These are phyloP conservation scores for Aspergillus avenaceus DNA, from an alignment of 495 filamentous ascomycete genomes.

Conservation along the genomic window DNA sequence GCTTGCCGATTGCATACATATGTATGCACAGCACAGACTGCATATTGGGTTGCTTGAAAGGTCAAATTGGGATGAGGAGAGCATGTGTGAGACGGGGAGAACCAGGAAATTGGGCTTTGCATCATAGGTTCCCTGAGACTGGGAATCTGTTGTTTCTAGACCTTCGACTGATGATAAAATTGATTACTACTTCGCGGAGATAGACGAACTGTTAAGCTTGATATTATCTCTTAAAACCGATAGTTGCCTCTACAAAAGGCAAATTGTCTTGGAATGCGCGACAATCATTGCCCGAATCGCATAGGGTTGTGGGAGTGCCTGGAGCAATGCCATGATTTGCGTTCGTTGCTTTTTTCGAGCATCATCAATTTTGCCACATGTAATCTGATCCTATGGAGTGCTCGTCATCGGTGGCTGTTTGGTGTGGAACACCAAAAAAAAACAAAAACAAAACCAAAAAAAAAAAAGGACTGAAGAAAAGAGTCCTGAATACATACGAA, in stretches of 20 bases:
- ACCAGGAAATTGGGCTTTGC: no score
- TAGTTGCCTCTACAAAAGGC: background rate
- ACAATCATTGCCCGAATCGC: background rate
- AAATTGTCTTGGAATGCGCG: background rate
- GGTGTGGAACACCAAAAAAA: background rate
- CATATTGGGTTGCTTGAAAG: background rate
- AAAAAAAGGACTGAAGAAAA: background rate
- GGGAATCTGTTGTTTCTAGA: no score
- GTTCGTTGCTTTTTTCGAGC: background rate
- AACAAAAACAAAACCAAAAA: background rate
- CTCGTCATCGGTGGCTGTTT: background rate
- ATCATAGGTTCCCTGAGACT: no score
- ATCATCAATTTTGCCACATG: background rate
- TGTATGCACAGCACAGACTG: background rate
- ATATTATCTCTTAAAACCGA: background rate
- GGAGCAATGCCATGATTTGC: background rate
- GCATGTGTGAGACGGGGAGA: no score
- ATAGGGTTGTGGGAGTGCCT: background rate
- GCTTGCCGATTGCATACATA: slow-evolving; percentile 2
- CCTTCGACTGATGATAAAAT: no score
- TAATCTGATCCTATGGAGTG: background rate
- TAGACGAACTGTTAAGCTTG: background rate
- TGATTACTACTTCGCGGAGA: background rate
- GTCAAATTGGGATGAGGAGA: no score
- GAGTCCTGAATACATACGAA: background rate